phyloP scores from a whole-genome alignment of 768 basidiomycete genomes.

The Boletus sensibilis region DNA sequence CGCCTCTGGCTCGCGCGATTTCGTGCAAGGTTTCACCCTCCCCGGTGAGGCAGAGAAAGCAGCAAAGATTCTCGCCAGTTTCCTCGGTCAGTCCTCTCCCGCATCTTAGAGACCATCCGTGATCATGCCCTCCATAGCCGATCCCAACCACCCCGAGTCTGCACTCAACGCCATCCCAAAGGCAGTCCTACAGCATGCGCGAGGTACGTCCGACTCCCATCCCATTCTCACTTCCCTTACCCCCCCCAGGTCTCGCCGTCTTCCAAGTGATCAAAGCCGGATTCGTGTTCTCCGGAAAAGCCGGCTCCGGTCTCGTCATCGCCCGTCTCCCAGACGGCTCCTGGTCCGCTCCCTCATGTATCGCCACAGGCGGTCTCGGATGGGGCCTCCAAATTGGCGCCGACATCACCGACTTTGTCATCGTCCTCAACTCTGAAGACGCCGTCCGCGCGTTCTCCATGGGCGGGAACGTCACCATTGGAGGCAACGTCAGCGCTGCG shows the following conservation, averaged over 20 bases:
- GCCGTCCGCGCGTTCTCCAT: slow-evolving; percentile 93
- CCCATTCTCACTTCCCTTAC: not conserved
- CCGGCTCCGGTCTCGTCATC: slow-evolving; percentile 90
- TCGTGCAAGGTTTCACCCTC: slow-evolving; percentile 82
- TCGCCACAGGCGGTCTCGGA: slow-evolving; percentile 91
- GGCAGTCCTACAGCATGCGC: slow-evolving; percentile 82
- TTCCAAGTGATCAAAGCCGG: slow-evolving; percentile 94
- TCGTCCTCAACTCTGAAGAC: slow-evolving; percentile 95
- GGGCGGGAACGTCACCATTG: slow-evolving; percentile 95
- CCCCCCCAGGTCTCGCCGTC: slow-evolving; percentile 74
- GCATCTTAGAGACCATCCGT: not conserved
- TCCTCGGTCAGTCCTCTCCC: slow-evolving; percentile 63
- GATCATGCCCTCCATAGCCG: slow-evolving; percentile 47
- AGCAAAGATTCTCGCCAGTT: slow-evolving; percentile 84
- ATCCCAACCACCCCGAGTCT: slow-evolving; percentile 82
- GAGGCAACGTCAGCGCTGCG: slow-evolving; percentile 80
- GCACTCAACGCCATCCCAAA: slow-evolving; percentile 95
- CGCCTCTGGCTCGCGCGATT: slow-evolving; percentile 71
- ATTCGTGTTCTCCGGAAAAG: slow-evolving; percentile 93
- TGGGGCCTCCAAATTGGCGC: slow-evolving; percentile 97
- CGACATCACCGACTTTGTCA: slow-evolving; percentile 92
- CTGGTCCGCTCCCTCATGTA: slow-evolving; percentile 96
- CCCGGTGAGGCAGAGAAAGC: slow-evolving; percentile 95
- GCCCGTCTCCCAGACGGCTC: slow-evolving; percentile 92
- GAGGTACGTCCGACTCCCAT: slow-evolving; percentile 52